phyloP scores from a whole-genome alignment of 2,329 filamentous ascomycete species.

The Grosmannia huntii region DNA sequence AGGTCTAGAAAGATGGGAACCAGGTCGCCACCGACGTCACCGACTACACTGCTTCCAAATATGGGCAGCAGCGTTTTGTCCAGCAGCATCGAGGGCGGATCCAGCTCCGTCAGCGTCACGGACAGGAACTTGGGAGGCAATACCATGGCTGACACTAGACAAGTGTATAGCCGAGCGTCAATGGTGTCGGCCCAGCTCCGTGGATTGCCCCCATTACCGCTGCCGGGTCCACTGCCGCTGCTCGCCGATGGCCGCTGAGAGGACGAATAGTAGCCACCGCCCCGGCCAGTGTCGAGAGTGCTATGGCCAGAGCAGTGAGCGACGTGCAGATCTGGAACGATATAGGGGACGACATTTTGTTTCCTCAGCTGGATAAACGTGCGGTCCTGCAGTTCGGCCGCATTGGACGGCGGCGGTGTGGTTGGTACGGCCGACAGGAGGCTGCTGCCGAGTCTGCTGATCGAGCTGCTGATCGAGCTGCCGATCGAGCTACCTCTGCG shows the following conservation, averaged over 20 bases:
- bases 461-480: conserved; percentile 44
- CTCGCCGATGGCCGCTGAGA: conserved; percentile 19
- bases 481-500: conserved; percentile 10
- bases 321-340: conserved; percentile 56
- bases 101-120: conserved; percentile 58
- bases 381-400: conserved; percentile 66
- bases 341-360: conserved; percentile 58
- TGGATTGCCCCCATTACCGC: conserved; percentile 10
- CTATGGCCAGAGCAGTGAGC: conserved; percentile 64
- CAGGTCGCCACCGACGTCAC: conserved; percentile 56
- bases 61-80: conserved; percentile 54
- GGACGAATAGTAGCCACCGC: conserved; percentile 20
- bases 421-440: conserved; percentile 32
- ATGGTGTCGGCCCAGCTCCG: conserved; percentile 42
- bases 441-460: conserved; percentile 12
- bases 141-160: conserved; percentile 44
- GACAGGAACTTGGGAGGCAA: conserved; percentile 58
- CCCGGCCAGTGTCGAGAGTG: background rate
- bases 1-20: conserved; percentile 86
- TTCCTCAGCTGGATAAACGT: conserved; percentile 78
- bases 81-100: conserved; percentile 60
- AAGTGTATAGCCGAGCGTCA: conserved; percentile 50
- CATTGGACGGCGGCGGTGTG: conserved; percentile 64
- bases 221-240: conserved; percentile 24
- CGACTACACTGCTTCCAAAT: conserved; percentile 63